Evolutionary conservation across 805 yeast species (phyloP).

Genomic region (Saturnispora galanensis): DNA sequence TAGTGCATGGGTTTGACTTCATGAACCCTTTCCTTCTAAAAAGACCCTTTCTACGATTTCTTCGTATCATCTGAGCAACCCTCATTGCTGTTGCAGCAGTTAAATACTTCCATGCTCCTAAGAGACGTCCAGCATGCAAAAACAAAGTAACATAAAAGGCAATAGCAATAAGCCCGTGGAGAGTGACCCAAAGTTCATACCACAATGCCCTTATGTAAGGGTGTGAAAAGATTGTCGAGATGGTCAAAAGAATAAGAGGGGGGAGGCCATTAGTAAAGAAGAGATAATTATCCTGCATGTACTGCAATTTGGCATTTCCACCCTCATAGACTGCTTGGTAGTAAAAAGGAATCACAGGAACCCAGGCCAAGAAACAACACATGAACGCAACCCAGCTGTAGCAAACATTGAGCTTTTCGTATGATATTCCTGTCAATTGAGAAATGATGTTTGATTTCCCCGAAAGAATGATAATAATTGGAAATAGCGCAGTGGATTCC

Average conservation of each 20-base stretch:
- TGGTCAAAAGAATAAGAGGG: conserved; percentile 34
- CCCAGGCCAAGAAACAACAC: conserved; percentile 33
- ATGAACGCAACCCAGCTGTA: conserved; percentile 41
- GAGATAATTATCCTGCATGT: conserved; percentile 17
- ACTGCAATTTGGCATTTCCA: conserved; percentile 26
- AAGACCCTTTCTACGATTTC: conserved; percentile 36
- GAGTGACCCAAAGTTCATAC: conserved; percentile 41
- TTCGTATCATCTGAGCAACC: conserved; percentile 38
- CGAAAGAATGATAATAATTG: conserved; percentile 39
- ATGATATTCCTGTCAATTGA: conserved; percentile 41
- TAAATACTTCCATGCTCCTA: conserved; percentile 34
- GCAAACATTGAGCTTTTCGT: conserved; percentile 42
- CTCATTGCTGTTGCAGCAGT: conserved; percentile 44
- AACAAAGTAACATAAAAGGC: conserved; percentile 38
- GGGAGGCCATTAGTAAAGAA: conserved; percentile 35
- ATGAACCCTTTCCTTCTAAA: conserved; percentile 36
- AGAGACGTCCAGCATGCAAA: conserved; percentile 31
- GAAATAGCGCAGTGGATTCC: conserved; percentile 40
- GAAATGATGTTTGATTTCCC: conserved; percentile 46
- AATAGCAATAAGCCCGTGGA: conserved; percentile 45
- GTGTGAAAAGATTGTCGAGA: conserved; percentile 35
- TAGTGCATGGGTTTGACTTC: conserved; percentile 13
- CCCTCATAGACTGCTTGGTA: conserved; percentile 40
- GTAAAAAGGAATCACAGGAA: conserved; percentile 44
- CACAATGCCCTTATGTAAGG: conserved; percentile 29